phyloP scores from a whole-genome alignment of 2,329 filamentous ascomycete genomes.

The Corinectria fuckeliana region DNA sequence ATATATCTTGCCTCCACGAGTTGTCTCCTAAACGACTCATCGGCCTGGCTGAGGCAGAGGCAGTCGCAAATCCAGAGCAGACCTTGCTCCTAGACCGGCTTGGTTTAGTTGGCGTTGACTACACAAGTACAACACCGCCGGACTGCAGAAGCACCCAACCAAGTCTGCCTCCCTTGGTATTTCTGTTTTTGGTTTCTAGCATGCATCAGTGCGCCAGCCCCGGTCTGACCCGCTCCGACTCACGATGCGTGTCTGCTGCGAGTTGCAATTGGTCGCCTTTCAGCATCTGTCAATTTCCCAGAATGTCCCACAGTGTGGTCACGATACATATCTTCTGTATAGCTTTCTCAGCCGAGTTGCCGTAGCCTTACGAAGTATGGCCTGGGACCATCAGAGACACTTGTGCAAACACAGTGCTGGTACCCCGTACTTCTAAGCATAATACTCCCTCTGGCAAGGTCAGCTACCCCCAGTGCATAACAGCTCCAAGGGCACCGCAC shows the following conservation, averaged over 20 bases:
- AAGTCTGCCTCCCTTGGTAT: not conserved
- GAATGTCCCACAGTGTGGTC: not conserved
- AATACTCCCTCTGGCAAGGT: not conserved
- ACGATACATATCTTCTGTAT: not conserved
- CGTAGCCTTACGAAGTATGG: constrained; percentile 1
- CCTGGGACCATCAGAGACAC: not conserved
- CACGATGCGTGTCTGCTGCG: constrained; percentile 8
- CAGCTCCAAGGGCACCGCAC: constrained; percentile 4
- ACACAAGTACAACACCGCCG: not conserved
- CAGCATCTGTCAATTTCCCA: not conserved
- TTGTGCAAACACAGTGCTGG: too few relatives aligned
- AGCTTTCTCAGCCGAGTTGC: not conserved
- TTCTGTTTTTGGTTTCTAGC: constrained; percentile 9
- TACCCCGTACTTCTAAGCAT: too few relatives aligned
- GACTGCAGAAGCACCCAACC: not conserved
- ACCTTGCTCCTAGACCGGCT: not conserved
- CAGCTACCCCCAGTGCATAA: not conserved
- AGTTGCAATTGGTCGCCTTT: not conserved
- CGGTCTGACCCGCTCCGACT: constrained; percentile 15
- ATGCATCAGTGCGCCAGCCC: constrained; percentile 8
- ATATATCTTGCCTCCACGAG: not conserved
- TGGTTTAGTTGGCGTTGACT: not conserved
- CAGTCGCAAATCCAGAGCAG: too few relatives aligned
- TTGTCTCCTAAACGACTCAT: not conserved
- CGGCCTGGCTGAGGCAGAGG: not conserved